Conservation (phyloP, 1,139 yeast species). For the Diutina sp. region DNA sequence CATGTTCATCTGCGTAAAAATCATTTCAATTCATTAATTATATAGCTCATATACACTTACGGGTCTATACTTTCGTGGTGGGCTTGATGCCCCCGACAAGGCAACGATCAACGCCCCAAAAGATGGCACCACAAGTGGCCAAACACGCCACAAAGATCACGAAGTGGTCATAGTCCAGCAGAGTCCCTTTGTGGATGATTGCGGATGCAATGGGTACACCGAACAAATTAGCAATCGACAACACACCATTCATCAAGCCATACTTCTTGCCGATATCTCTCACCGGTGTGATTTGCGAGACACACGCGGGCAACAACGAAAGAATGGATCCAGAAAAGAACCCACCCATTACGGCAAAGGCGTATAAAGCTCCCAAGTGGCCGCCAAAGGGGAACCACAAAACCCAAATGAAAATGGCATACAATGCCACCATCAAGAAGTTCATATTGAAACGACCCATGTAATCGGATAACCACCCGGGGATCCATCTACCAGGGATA, state of each 20-base stretch:
- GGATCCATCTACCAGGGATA: slow-evolving; percentile 42
- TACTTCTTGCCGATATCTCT: slow-evolving; percentile 36
- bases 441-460: slow-evolving; percentile 48
- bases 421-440: slow-evolving; percentile 23
- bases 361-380: slow-evolving; percentile 23
- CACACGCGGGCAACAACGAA: slow-evolving; percentile 36
- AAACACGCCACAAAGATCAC: slow-evolving; percentile 14
- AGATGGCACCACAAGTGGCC: slow-evolving; percentile 10
- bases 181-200: slow-evolving; percentile 25
- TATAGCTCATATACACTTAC: not conserved
- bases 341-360: slow-evolving; percentile 39
- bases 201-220: slow-evolving; percentile 41
- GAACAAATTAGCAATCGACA: slow-evolving; percentile 29
- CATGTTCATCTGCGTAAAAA: too few species aligned
- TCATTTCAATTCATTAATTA: not conserved
- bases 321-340: slow-evolving; percentile 38
- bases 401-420: slow-evolving; percentile 25
- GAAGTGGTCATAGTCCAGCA: slow-evolving; percentile 13
- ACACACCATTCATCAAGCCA: slow-evolving; percentile 33
- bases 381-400: slow-evolving; percentile 46
- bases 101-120: slow-evolving; percentile 12
- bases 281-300: slow-evolving; percentile 35
- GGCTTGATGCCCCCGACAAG: slow-evolving; percentile 5
- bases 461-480: slow-evolving; percentile 42
- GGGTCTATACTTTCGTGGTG: not conserved